These are phyloP conservation scores for Pythium folliculosum DNA, from an alignment of 352 stramenopile genomes.

Conservation along the genomic window DNA sequence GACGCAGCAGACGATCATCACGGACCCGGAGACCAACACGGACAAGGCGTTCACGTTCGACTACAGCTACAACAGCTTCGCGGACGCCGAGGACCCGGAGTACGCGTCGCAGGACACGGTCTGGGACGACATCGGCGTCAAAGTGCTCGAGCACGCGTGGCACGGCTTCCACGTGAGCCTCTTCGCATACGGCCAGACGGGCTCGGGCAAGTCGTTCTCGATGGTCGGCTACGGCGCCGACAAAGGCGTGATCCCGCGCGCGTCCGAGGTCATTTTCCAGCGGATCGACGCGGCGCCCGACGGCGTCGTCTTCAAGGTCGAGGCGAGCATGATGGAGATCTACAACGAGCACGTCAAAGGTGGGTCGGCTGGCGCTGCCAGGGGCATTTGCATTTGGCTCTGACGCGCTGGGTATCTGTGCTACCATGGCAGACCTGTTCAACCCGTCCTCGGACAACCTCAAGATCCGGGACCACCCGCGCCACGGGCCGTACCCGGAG, in stretches of 20 bases:
- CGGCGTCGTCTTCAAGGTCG: conserved; percentile 77
- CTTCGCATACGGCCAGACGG: conserved; percentile 89
- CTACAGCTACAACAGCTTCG: conserved; percentile 90
- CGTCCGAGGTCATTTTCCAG: conserved; percentile 83
- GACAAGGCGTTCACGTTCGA: conserved; percentile 89
- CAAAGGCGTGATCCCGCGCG: conserved; percentile 84
- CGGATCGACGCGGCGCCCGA: conserved; percentile 57
- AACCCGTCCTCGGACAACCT: conserved; percentile 82
- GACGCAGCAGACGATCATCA: conserved; percentile 84
- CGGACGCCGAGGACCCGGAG: conserved; percentile 46
- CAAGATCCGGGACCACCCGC: conserved; percentile 88
- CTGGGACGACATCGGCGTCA: conserved; percentile 86
- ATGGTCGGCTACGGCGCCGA: conserved; percentile 86
- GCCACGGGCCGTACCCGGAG: conserved; percentile 83
- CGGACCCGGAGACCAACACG: conserved; percentile 66
- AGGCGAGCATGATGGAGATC: conserved; percentile 91
- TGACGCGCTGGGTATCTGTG: neutral
- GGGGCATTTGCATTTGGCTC: neutral
- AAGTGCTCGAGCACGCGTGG: conserved; percentile 88
- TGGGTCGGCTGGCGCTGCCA: conserved; percentile 27
- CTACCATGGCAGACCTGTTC: conserved; percentile 61
- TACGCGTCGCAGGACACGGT: conserved; percentile 81
- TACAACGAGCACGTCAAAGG: conserved; percentile 89
- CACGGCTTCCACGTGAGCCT: conserved; percentile 90
- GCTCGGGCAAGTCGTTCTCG: conserved; percentile 83